phyloP scores from a whole-genome alignment of 257 asterid genomes.

The Fraxinus pennsylvanica region DNA sequence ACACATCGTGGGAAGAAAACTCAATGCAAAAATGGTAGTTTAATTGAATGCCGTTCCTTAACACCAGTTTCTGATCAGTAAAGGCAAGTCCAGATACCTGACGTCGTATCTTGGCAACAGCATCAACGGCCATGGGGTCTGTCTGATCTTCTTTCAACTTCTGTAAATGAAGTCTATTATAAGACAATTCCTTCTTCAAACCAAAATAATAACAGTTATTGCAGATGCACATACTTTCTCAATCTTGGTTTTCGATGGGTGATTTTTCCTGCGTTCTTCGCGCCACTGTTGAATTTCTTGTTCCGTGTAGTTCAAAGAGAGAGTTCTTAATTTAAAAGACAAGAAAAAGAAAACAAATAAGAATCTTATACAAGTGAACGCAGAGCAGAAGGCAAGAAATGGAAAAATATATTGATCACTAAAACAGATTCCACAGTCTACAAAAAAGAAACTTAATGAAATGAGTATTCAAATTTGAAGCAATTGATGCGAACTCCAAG shows the following conservation, averaged over 20 bases:
- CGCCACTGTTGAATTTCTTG: constrained; percentile 92
- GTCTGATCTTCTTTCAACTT: constrained; percentile 42
- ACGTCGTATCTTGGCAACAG: constrained; percentile 62
- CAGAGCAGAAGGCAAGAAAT: constrained; percentile 16
- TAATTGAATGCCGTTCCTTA: constrained; percentile 7
- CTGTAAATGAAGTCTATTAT: constrained; percentile 44
- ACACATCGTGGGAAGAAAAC: neutral
- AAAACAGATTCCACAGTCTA: neutral
- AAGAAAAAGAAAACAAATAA: constrained; percentile 21
- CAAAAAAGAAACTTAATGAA: neutral
- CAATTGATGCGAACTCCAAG: neutral
- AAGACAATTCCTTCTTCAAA: constrained; percentile 9
- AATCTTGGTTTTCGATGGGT: constrained; percentile 64
- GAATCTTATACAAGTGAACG: constrained; percentile 14
- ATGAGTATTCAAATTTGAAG: neutral
- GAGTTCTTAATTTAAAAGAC: constrained; percentile 44
- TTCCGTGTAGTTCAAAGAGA: constrained; percentile 58
- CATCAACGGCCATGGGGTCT: constrained; percentile 47
- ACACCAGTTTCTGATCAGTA: constrained; percentile 7
- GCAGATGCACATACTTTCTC: constrained; percentile 57
- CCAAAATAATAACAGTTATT: constrained; percentile 12
- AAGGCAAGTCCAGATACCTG: constrained; percentile 58
- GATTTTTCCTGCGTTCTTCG: constrained; percentile 67
- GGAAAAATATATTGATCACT: constrained; percentile 2
- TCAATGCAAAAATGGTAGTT: neutral